phyloP scores from a whole-genome alignment of 805 yeast genomes.

The Zygosaccharomyces lentus region DNA sequence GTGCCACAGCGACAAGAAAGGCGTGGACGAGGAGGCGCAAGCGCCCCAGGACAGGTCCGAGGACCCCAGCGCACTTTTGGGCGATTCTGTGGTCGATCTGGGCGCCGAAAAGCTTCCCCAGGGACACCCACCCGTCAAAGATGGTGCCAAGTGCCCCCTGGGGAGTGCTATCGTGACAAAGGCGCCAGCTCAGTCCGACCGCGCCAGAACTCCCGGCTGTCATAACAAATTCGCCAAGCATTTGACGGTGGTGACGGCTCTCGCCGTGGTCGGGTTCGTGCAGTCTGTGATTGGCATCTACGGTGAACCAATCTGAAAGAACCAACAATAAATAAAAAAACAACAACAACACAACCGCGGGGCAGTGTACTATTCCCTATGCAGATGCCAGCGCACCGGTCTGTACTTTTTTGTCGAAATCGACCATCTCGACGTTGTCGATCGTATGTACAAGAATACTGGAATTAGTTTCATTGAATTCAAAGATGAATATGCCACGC shows the following conservation, averaged over 20 bases:
- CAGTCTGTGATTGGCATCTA: conserved; percentile 33
- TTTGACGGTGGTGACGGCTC: conserved; percentile 16
- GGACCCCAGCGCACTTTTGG: conserved; percentile 11
- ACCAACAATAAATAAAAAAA: no score
- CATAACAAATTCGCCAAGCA: conserved; percentile 17
- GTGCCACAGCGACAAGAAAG: conserved; percentile 1
- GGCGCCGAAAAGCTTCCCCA: conserved; percentile 17
- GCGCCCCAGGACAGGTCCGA: not conserved
- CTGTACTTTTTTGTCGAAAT: conserved; percentile 34
- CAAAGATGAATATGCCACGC: conserved; percentile 61
- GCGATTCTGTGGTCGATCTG: conserved; percentile 30
- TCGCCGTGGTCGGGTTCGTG: conserved; percentile 23
- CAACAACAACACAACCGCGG: no score
- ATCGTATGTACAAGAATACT: conserved; percentile 58
- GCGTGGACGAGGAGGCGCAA: not conserved
- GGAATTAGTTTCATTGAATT: conserved; percentile 52
- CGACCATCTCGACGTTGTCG: conserved; percentile 60
- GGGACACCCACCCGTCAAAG: conserved; percentile 14
- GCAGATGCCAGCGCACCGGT: conserved; percentile 25
- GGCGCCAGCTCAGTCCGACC: conserved; percentile 11
- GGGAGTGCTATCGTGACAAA: conserved; percentile 12
- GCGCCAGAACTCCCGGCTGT: conserved; percentile 10
- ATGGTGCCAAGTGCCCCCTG: conserved; percentile 19
- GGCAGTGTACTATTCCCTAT: not conserved
- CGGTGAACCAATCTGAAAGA: conserved; percentile 23